Evolutionary conservation across 768 basidiomycete genomes (phyloP).

Genomic region (Boletus barrowsii): DNA sequence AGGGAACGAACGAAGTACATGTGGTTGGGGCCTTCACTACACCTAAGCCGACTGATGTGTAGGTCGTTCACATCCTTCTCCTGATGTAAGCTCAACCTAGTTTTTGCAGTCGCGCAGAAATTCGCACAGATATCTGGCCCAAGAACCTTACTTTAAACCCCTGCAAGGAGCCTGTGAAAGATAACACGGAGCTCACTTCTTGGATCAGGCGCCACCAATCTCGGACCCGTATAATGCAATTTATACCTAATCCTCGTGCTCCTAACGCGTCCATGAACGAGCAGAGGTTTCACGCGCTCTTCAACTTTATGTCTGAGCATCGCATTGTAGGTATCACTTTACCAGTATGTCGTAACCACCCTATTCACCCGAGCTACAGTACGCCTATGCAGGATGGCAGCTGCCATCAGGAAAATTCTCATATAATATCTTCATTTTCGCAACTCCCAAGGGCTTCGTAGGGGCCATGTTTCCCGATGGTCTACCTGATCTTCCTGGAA

Average conservation of each 20-base stretch:
- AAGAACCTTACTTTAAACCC: slow-evolving; percentile 38
- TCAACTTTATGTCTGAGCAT: slow-evolving; percentile 40
- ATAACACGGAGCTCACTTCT: slow-evolving; percentile 37
- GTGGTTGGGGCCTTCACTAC: slow-evolving; percentile 26
- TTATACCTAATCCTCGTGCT: slow-evolving; percentile 32
- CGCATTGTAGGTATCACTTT: slow-evolving; percentile 42
- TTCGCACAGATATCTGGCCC: slow-evolving; percentile 55
- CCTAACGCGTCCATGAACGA: slow-evolving; percentile 42
- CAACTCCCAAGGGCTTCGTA: slow-evolving; percentile 33
- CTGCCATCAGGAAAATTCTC: slow-evolving; percentile 41
- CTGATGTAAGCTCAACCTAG: neutral
- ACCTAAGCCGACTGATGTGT: slow-evolving; percentile 33
- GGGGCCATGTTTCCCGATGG: slow-evolving; percentile 55
- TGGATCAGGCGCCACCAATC: slow-evolving; percentile 46
- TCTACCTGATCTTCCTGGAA: slow-evolving; percentile 41
- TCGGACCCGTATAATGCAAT: slow-evolving; percentile 39
- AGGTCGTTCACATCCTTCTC: slow-evolving; percentile 17
- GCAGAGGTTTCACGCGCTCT: slow-evolving; percentile 39
- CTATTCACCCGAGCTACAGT: slow-evolving; percentile 33
- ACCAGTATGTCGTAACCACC: neutral
- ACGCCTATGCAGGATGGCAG: slow-evolving; percentile 50
- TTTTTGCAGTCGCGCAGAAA: slow-evolving; percentile 43
- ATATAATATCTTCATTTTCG: slow-evolving; percentile 49
- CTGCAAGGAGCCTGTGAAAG: slow-evolving; percentile 40
- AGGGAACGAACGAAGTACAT: slow-evolving; percentile 39